Evolutionary conservation across 257 asterid genomes (phyloP), one percentile per base, ranked within the genome.

Genomic region (Solanum paucissectum): DNA sequence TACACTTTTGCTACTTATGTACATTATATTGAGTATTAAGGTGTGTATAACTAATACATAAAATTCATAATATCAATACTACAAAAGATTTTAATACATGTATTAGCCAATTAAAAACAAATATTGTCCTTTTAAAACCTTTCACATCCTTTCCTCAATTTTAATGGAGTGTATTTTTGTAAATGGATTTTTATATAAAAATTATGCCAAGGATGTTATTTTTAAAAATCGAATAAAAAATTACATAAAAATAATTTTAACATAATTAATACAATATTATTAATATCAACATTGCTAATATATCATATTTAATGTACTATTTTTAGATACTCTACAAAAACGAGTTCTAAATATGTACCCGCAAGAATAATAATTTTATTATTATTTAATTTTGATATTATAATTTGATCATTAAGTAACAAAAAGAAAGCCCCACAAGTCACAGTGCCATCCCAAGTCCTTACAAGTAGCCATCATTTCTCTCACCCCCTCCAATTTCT

Each of bases 401-500:
- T 6, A 71, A 71, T 16, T 29, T 32, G n/a, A 69, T 32, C 12
- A 14, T 32, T 83, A 83, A 77, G 34, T 29, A 69, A 38, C 13
- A 52, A 21, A 85, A 74, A 87, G 69, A 72, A 74, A 74, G 49
- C 20, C 81, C 86, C 90, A 74, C 44, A 40, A 23, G 18, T 20
- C 49, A 74, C 83, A 74, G 83, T 76, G 21, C 5, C 29, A 62
- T 52, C 85, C 29, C 66, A 8, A 49, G 18, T 38, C 84, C 44
- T 72, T 83, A 75, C 91, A 83, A 86, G 89, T 88, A 89, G 84
- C 91, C 90, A 58, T 87, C 77, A 69, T 66, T 75, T 82, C 90
- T 90, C 90, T 66, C 92, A 87, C 92, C 90, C 89, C 92, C 92
- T 90, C 92, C 92, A 81, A 64, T 36, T 81, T 46, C 87, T 88